These are phyloP conservation scores for Lasiodiplodia sp. DNA, from an alignment of 2,329 filamentous ascomycete species.

Conservation along the genomic window DNA sequence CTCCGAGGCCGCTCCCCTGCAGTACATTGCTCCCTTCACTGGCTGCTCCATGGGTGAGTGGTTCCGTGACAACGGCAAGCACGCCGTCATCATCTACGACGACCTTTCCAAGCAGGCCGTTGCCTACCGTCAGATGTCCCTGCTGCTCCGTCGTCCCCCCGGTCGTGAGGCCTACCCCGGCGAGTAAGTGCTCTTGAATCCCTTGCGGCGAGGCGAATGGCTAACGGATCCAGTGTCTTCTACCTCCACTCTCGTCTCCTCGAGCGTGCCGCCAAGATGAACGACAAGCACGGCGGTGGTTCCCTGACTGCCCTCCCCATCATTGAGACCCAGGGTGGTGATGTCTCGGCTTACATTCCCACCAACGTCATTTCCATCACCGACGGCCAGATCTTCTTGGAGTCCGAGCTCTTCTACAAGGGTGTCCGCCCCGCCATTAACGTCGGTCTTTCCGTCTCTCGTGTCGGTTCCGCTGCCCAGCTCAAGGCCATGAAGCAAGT, in stretches of 20 bases:
- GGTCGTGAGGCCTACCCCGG: conserved; percentile 99
- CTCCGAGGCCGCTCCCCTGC: conserved; percentile 93
- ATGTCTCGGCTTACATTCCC: conserved; percentile 99
- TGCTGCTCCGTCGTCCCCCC: conserved; percentile 94
- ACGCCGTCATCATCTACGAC: conserved; percentile 90
- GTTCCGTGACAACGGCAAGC: conserved; percentile 86
- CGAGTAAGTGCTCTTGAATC: conserved; percentile 64
- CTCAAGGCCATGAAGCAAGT: conserved; percentile 99
- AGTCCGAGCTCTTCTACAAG: conserved; percentile 99
- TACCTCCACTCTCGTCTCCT: conserved; percentile 99
- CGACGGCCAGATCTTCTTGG: conserved; percentile 99
- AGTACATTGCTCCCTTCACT: conserved; percentile 94
- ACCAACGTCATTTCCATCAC: conserved; percentile 99
- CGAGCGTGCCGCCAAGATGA: conserved; percentile 99
- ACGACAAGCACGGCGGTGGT: conserved; percentile 90
- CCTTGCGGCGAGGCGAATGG: conserved; percentile 1
- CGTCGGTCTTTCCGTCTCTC: conserved; percentile 99
- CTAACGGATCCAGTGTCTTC: conserved; percentile 71
- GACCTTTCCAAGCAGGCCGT: conserved; percentile 98
- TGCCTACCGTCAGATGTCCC: conserved; percentile 98
- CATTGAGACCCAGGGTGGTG: conserved; percentile 99
- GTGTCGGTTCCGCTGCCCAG: conserved; percentile 99
- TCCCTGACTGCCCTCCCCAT: conserved; percentile 96
- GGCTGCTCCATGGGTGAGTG: conserved; percentile 70
- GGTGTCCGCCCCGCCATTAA: conserved; percentile 99